These are phyloP conservation scores for Kluyveromyces siamensis DNA, from an alignment of 805 yeast species.

Conservation along the genomic window DNA sequence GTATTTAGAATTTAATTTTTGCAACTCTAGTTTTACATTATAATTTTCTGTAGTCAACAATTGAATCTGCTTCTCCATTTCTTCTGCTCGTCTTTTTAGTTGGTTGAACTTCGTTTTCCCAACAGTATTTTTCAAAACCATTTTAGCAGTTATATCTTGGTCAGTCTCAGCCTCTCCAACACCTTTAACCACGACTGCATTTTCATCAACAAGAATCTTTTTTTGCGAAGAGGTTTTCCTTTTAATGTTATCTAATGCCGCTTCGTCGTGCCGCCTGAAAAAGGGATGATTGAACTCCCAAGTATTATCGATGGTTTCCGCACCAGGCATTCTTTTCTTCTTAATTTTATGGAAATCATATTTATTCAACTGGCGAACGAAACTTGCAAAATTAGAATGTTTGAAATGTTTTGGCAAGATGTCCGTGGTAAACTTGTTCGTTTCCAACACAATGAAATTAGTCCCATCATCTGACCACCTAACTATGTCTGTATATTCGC, in stretches of 20 bases:
- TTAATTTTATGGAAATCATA: conserved; percentile 97
- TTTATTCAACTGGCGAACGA: conserved; percentile 91
- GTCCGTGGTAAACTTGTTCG: conserved; percentile 81
- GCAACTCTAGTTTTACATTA: conserved; percentile 28
- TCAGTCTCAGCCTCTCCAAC: conserved; percentile 15
- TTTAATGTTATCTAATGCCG: conserved; percentile 79
- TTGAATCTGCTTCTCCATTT: conserved; percentile 22
- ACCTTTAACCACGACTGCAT: conserved; percentile 20
- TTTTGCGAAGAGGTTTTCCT: conserved; percentile 63
- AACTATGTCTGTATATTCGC: conserved; percentile 64
- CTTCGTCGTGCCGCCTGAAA: conserved; percentile 65
- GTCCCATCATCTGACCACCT: conserved; percentile 84
- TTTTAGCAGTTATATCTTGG: conserved; percentile 11
- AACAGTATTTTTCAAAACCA: conserved; percentile 17
- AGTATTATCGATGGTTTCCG: conserved; percentile 45
- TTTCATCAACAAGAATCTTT: conserved; percentile 27
- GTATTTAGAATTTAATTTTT: conserved; percentile 45
- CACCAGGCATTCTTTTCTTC: conserved; percentile 32
- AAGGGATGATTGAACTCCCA: conserved; percentile 96
- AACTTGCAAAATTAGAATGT: conserved; percentile 89
- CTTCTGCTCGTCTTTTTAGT: conserved; percentile 29
- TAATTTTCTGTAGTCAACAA: conserved; percentile 16
- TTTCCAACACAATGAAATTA: conserved; percentile 80
- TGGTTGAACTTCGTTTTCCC: conserved; percentile 18
- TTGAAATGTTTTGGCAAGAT: conserved; percentile 89